phyloP scores from a whole-genome alignment of 129 eudicot genomes.

The Smallanthus sonchifolius region DNA sequence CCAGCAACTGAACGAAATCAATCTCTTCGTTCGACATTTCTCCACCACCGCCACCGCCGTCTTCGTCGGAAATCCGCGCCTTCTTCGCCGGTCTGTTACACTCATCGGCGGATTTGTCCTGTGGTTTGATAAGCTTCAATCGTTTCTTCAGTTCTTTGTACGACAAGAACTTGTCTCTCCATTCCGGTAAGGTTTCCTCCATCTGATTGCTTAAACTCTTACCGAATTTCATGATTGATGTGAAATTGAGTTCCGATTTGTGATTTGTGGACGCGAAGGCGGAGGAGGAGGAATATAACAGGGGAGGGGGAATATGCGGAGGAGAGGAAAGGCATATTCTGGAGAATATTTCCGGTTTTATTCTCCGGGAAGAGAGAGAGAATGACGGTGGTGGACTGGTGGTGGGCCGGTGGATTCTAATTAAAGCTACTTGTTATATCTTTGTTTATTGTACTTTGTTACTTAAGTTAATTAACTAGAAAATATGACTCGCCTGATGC shows the following conservation, averaged over 20 bases:
- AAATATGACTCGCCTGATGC: no score
- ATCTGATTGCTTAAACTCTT: conserved; percentile 77
- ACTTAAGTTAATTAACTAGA: no score
- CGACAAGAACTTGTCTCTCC: conserved; percentile 86
- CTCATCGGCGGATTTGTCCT: conserved; percentile 9
- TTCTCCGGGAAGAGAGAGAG: conserved; percentile 12
- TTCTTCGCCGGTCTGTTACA: conserved; percentile 30
- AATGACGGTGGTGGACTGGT: conserved; percentile 6
- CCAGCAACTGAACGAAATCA: conserved; percentile 64
- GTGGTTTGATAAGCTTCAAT: conserved; percentile 55
- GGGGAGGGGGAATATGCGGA: conserved; percentile 30
- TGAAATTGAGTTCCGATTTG: neutral
- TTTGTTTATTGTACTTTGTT: neutral
- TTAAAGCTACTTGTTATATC: neutral
- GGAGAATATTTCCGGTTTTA: conserved; percentile 22
- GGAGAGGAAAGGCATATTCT: conserved; percentile 37
- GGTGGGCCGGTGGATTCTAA: neutral
- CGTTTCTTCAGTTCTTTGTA: conserved; percentile 85
- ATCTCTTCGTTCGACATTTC: conserved; percentile 45
- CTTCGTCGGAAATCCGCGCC: conserved; percentile 23
- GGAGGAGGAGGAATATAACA: neutral
- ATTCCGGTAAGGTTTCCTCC: conserved; percentile 80
- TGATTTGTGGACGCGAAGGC: neutral
- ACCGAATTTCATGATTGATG: conserved; percentile 68
- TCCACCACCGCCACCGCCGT: conserved; percentile 17